Base-by-base conservation (phyloP, 2,329 filamentous ascomycete species). In the Beauveria australis region DNA sequence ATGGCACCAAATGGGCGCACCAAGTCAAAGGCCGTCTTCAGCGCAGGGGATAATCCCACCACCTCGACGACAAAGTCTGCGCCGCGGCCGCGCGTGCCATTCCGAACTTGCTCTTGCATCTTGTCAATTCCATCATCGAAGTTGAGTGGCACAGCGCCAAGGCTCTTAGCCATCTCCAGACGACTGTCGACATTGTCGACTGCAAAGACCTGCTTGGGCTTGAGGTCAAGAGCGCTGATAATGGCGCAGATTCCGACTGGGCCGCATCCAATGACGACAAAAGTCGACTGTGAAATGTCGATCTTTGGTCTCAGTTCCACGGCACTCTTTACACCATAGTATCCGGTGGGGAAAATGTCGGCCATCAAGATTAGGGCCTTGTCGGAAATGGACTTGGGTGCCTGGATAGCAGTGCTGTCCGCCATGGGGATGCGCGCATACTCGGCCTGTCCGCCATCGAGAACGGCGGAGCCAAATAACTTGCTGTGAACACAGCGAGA, bases 301-400 rank as follows among this genome's bases (percentile, higher is more conserved):
- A 69, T 63, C n/a, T 63, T 65, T 24, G 68, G 66, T 44, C 87
- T 79, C 68, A 87, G 75, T 61, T 83, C 83, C 72, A 96, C 88
- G 7, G 86, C 92, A 68, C 91, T 94, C 61, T 82, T 81, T 5
- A 89, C 89, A 7, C 90, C 92, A 67, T 92, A 96, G 75, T 85
- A 96, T 8, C 92, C 89, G 0, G 87, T 91, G 1, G 92, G 92
- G 73, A 94, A 96, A 67, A 96, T 95, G 70, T 96, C 92, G 18
- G 90, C 91, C 92, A 96, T 96, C 28, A 96, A 81, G 7, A 95
- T 85, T 53, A 95, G 79, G 41, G 85, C 85, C 64, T 89, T 82
- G 66, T 93, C 87, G 22, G 87, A 83, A 61, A 95, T 88, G n/a
- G 66, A 68, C 9, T 81, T 83, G 1, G 83, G 73, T 0, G 91